phyloP scores from a whole-genome alignment of 805 yeast species.

The Ogataea degrootiae region DNA sequence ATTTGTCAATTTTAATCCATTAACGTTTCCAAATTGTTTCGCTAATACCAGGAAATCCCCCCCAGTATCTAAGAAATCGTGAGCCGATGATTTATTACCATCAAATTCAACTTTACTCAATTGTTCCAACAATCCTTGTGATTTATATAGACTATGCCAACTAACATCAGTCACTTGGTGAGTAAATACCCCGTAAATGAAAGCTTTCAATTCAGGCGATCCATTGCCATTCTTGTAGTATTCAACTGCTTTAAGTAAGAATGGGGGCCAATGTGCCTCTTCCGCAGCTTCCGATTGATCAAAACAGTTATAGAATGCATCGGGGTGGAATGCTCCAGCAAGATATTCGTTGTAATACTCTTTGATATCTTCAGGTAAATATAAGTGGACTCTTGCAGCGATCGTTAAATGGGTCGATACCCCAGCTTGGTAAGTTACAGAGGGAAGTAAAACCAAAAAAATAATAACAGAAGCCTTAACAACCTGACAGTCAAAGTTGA shows the following conservation, averaged over 20 bases:
- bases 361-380: conserved; percentile 32
- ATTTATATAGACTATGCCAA: conserved; percentile 60
- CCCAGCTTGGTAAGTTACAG: conserved; percentile 18
- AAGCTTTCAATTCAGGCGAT: conserved; percentile 40
- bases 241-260: conserved; percentile 41
- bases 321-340: conserved; percentile 68
- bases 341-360: conserved; percentile 31
- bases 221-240: conserved; percentile 27
- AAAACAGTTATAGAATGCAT: conserved; percentile 59
- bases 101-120: conserved; percentile 50
- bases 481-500: background rate
- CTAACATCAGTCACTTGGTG: conserved; percentile 63
- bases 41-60: conserved; percentile 54
- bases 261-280: conserved; percentile 68
- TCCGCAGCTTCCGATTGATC: conserved; percentile 52
- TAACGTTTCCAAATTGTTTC: conserved; percentile 30
- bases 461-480: background rate
- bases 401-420: conserved; percentile 34
- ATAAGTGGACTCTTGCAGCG: conserved; percentile 27
- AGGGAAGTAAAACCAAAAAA: background rate
- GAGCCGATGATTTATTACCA: conserved; percentile 47
- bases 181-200: conserved; percentile 51
- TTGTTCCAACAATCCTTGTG: conserved; percentile 51
- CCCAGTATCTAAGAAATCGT: conserved; percentile 52
- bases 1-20: conserved; percentile 1